Evolutionary conservation across 805 yeast species (phyloP).

Genomic region (Zygotorulaspora chibaensis): DNA sequence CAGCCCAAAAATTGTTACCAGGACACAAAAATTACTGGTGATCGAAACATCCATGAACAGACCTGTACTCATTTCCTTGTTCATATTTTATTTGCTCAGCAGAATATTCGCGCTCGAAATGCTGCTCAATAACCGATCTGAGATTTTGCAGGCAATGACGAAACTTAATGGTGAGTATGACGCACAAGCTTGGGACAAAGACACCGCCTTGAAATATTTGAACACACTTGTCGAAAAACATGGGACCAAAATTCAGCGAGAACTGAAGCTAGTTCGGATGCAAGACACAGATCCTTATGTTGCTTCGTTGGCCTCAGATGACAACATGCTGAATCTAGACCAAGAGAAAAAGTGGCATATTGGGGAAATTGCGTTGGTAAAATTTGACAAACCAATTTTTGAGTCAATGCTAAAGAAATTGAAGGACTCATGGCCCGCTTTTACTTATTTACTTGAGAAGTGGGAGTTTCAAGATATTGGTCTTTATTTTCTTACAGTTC

Average conservation of each 20-base stretch:
- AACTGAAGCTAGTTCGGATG: not conserved
- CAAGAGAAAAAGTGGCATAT: conserved; percentile 8
- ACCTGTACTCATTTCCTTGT: not conserved
- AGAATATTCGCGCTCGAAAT: not conserved
- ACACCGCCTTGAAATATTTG: conserved; percentile 3
- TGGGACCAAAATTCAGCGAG: conserved; percentile 6
- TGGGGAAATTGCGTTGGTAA: conserved; percentile 8
- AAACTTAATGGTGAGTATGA: not conserved
- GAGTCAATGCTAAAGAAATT: conserved; percentile 4
- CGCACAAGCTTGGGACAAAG: conserved; percentile 5
- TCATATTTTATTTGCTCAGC: not conserved
- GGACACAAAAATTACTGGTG: too few species aligned
- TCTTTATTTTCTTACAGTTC: conserved; percentile 8
- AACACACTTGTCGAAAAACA: conserved; percentile 8
- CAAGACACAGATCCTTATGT: not conserved
- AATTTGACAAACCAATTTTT: conserved; percentile 6
- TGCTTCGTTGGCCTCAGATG: not conserved
- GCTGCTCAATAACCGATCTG: not conserved
- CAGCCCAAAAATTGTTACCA: too few species aligned
- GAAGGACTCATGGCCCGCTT: conserved; percentile 5
- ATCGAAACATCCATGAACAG: not conserved
- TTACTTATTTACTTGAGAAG: conserved; percentile 1
- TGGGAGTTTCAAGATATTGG: conserved; percentile 8
- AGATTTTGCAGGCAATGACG: not conserved
- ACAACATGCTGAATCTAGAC: not conserved